Base-by-base conservation (phyloP, 139 green algal species). In the Chlorella sp. region DNA sequence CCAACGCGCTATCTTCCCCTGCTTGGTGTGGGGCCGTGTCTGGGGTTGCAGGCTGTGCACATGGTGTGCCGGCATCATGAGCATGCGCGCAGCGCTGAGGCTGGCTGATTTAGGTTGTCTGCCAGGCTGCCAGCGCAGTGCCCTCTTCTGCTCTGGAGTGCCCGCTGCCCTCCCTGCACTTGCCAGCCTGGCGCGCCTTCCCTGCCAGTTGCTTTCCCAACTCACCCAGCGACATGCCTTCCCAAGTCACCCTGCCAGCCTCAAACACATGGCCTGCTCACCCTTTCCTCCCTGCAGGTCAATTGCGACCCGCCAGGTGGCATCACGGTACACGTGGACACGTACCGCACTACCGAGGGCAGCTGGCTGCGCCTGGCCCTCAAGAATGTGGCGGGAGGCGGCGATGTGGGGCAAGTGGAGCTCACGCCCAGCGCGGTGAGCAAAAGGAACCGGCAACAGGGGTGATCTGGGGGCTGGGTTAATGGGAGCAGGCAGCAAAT, bases 311-410 rank as follows among this genome's bases (percentile, higher is more conserved):
- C 88, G 80, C 89, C 81, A n/a, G 75, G 78, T 32, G 71, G 83
- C 83, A 75, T 93, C 30, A 71, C 76, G 0, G 79, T 94, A 18
- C 48, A 83, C 36, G 71, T 94, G 1, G 76, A 80, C 78, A 71
- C 36, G 76, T 91, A 87, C 78, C 82, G 89, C 0, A 0, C 37
- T 40, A 66, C 57, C 30, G 42, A 76, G 28, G 91, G 91, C 83
- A 84, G 89, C 76, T 94, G 83, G 83, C 36, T 94, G 40, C 86
- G 89, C 0, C 89, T 94, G 42, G 73, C 48, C 2, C 53, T 91
- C 19, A 42, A 69, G 3, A 39, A 88, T 14, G 89, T 94, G 66
- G 89, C 91, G 1, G 89, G 91, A 15, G n/a, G 80, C 40, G 89
- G 86, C 15, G 69, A 87, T 19, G 83, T 94, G 26, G 64, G 22